Conservation (phyloP, 1,284 basidiomycete genomes). For the Moesziomyces sp. region DNA sequence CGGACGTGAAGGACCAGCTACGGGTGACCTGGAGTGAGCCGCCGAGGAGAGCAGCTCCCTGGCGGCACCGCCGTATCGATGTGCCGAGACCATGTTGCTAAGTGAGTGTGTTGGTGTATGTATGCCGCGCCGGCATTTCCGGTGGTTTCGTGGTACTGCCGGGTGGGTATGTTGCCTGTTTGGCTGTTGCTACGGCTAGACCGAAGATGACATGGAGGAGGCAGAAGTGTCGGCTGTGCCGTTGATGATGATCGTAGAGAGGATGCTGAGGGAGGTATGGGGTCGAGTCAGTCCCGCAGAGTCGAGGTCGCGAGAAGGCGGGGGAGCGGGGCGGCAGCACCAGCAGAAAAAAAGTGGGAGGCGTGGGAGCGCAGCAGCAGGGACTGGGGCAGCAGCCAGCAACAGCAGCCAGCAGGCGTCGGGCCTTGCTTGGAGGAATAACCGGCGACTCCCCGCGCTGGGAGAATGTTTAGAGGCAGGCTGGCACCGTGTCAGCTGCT, state of each 20-base stretch:
- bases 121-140: background rate
- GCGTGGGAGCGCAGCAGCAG: too few species aligned
- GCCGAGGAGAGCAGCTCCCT: constrained; percentile 31
- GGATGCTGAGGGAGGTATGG: too few species aligned
- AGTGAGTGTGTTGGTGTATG: background rate
- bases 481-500: background rate
- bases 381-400: too few species aligned
- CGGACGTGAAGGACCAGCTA: constrained; percentile 28
- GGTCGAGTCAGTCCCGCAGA: too few species aligned
- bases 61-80: constrained; percentile 25
- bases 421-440: background rate
- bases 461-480: background rate
- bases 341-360: background rate
- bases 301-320: too few species aligned
- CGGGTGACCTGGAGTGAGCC: constrained; percentile 3
- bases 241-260: background rate
- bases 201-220: background rate
- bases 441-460: background rate
- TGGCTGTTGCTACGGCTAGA: background rate
- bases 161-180: background rate
- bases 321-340: too few species aligned
- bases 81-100: constrained; percentile 22
- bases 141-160: background rate
- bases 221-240: background rate
- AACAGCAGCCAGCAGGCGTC: background rate